These are phyloP conservation scores for Moricandia arvensis DNA, from an alignment of 345 rosid species.

Conservation along the genomic window DNA sequence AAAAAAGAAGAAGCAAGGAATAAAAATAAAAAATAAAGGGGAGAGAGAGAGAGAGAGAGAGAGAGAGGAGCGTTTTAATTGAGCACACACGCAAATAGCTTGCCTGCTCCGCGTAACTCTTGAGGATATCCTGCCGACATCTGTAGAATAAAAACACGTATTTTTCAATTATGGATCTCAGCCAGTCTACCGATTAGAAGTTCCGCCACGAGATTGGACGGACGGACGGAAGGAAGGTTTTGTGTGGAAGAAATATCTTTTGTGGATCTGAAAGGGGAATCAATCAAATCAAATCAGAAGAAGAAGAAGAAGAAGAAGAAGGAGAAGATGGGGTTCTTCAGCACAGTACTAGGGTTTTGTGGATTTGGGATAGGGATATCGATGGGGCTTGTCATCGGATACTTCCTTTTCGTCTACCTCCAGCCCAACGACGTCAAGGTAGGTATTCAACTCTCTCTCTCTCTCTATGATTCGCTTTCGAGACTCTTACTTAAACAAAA, in stretches of 20 bases:
- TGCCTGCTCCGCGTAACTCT: background rate
- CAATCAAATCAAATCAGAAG: background rate
- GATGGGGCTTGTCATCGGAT: conserved; percentile 71
- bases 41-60: background rate
- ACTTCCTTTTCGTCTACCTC: conserved; percentile 69
- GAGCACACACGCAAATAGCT: background rate
- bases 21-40: background rate
- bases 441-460: too few relatives aligned
- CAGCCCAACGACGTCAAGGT: conserved; percentile 82
- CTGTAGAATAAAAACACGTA: background rate
- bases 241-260: background rate
- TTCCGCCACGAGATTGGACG: background rate
- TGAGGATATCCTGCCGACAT: background rate
- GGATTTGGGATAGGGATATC: conserved; percentile 92
- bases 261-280: conserved; percentile 5
- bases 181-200: background rate
- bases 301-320: too few relatives aligned
- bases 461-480: background rate
- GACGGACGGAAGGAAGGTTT: background rate
- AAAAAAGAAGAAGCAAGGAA: background rate
- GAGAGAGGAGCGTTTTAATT: background rate
- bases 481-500: background rate
- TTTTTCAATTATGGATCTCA: background rate
- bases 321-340: conserved; percentile 77
- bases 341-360: conserved; percentile 66